These are phyloP conservation scores for Cucurbita moschata DNA, from an alignment of 306 rosid genomes.

Conservation along the genomic window DNA sequence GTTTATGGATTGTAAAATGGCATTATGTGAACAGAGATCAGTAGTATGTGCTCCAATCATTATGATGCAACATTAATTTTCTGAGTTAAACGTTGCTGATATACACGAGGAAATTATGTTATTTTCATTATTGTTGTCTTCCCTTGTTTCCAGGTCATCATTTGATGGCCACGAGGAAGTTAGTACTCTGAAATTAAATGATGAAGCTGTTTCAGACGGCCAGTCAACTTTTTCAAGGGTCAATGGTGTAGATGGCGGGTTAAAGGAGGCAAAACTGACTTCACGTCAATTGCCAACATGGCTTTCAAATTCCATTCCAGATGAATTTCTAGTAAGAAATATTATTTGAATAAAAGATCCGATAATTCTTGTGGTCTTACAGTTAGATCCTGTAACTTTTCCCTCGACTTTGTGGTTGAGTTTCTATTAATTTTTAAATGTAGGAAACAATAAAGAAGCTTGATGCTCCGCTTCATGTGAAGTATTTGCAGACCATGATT, in stretches of 20 bases:
- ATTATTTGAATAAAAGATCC: not conserved
- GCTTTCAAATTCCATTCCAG: slow-evolving; percentile 89
- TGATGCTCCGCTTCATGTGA: slow-evolving; percentile 76
- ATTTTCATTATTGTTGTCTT: not conserved
- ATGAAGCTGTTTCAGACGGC: slow-evolving; percentile 48
- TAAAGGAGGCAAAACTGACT: slow-evolving; percentile 35
- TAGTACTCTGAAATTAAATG: slow-evolving; percentile 37
- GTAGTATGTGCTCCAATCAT: not conserved
- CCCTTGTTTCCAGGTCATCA: slow-evolving; percentile 44
- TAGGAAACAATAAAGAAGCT: slow-evolving; percentile 87
- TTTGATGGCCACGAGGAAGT: slow-evolving; percentile 75
- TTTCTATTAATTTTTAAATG: slow-evolving; percentile 19
- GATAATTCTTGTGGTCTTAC: not conserved
- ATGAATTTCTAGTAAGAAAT: slow-evolving; percentile 86
- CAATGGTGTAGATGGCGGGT: slow-evolving; percentile 40
- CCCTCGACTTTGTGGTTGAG: slow-evolving; percentile 18
- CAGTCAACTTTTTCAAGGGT: slow-evolving; percentile 24
- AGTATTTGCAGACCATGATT: slow-evolving; percentile 93
- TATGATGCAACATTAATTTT: not conserved
- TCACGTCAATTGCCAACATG: slow-evolving; percentile 72
- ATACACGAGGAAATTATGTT: not conserved
- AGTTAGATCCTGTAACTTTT: slow-evolving; percentile 1
- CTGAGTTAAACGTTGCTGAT: not conserved
- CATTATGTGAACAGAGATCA: not conserved
- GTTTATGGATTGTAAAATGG: not conserved